Evolutionary conservation across 805 yeast genomes (phyloP), one percentile per base, ranked within the genome.

Genomic region (Soucietia sequanensis): DNA sequence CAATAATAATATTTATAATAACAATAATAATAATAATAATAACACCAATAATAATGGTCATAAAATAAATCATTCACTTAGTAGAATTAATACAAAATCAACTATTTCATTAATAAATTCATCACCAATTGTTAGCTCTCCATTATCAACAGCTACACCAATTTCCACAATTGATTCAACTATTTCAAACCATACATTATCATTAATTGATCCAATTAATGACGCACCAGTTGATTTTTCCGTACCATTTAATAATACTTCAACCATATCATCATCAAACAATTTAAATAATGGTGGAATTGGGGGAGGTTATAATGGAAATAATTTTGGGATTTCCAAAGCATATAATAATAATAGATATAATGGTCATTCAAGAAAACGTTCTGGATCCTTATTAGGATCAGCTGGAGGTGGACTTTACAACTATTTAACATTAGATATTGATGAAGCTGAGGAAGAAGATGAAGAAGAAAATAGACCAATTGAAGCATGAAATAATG

Each of bases 191-290:
- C 34, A 40, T 26, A 26, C 43, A 22, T 38, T 47, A 10, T 43
- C 55, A 8, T 41, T 55, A 24, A 51, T 62, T 27, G 70, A 65
- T 39, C 64, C 67, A 11, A 65, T 63, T 35, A 63, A 63, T 38
- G 70, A 64, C 35, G 44, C 63, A 2, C 69, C 70, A 5, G 66
- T 60, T 12, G 70, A 65, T 36, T 62, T 63, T 34, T 42, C 58
- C 1, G 54, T 59, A 16, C 60, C 64, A 8, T 40, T 33, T 27
- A 26, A 4, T 25, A 25, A 25, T 19, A n/a, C n/a, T n/a, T n/a
- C n/a, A n/a, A n/a, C n/a, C n/a, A n/a, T n/a, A n/a, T 38, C 39
- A 13, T 28, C 25, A 11, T 21, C 32, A 14, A 29, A 29, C 18
- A 21, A 30, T 14, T 10, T 15, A 20, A 10, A 30, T 20, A 23